Percentiles rank a stretch among this genome's conserved stretches.
Evolutionary conservation across 2,329 filamentous ascomycete species (phyloP).

Genomic region (Penicillium expansum): DNA sequence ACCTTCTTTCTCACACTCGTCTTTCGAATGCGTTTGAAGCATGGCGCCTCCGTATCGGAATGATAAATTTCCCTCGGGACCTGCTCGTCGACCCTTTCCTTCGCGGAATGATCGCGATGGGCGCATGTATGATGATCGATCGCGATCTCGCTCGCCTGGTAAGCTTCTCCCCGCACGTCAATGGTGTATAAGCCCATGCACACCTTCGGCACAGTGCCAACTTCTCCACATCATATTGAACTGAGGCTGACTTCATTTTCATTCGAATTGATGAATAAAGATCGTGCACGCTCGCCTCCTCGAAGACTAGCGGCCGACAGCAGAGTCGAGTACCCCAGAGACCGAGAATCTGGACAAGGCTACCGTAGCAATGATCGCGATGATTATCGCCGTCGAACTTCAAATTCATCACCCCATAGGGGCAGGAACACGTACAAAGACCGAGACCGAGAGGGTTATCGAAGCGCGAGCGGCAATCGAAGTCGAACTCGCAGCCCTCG

Average conservation of each 20-base stretch:
- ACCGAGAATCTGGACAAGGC: slow-evolving; percentile 31
- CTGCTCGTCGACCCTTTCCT: slow-evolving; percentile 26
- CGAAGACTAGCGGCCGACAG: slow-evolving; percentile 38
- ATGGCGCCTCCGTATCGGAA: slow-evolving; percentile 26
- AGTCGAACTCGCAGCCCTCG: slow-evolving; percentile 39
- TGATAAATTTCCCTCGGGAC: slow-evolving; percentile 27
- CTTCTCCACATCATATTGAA: slow-evolving; percentile 21
- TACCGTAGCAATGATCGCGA: slow-evolving; percentile 37
- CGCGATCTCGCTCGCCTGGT: slow-evolving; percentile 44
- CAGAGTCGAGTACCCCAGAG: slow-evolving; percentile 36
- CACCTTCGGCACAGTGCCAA: slow-evolving; percentile 18
- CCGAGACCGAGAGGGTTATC: slow-evolving; percentile 48
- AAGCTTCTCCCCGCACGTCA: slow-evolving; percentile 47
- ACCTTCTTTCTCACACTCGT: background rate
- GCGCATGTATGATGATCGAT: slow-evolving; percentile 48
- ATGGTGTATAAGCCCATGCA: slow-evolving; percentile 23
- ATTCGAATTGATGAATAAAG: slow-evolving; percentile 31
- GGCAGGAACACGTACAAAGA: slow-evolving; percentile 42
- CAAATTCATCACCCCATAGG: slow-evolving; percentile 38
- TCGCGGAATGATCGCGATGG: slow-evolving; percentile 40
- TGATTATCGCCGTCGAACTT: slow-evolving; percentile 33
- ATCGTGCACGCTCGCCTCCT: slow-evolving; percentile 36
- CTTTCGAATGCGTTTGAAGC: background rate
- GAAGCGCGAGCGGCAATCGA: slow-evolving; percentile 36
- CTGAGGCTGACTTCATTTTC: slow-evolving; percentile 37